A percentile compares a stretch with the other conserved stretches of the same genome.
Evolutionary conservation across 371 early-diverging fungal genomes (phyloP).

Genomic region (Apophysomyces ossiformis): DNA sequence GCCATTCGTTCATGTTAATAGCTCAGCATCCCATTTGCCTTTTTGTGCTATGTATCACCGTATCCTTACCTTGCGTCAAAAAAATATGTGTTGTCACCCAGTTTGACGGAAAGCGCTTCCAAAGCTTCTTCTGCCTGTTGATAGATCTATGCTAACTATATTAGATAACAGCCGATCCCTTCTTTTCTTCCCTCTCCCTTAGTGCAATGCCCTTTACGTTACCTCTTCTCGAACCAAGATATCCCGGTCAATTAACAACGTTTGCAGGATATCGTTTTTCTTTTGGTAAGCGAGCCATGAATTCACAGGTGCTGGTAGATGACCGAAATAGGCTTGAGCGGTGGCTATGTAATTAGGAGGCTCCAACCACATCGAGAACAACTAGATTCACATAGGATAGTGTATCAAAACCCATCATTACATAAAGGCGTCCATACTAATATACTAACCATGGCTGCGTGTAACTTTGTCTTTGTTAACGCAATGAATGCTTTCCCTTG

Average conservation of each 20-base stretch:
- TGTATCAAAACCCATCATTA: no score
- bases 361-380: constrained; percentile 55
- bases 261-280: constrained; percentile 39
- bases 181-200: background rate
- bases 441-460: constrained; percentile 46
- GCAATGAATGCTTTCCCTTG: constrained; percentile 49
- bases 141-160: constrained; percentile 49
- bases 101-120: constrained; percentile 57
- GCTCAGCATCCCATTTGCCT: background rate
- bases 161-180: background rate
- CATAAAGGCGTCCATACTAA: no score
- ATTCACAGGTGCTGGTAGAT: constrained; percentile 44
- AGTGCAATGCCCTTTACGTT: background rate
- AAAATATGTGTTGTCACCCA: constrained; percentile 57
- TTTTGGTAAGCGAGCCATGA: constrained; percentile 37
- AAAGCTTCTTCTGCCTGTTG: constrained; percentile 60
- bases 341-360: constrained; percentile 48
- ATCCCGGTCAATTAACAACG: constrained; percentile 43
- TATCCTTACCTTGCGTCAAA: constrained; percentile 54
- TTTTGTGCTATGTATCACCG: background rate
- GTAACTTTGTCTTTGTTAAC: constrained; percentile 43
- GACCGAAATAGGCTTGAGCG: constrained; percentile 42
- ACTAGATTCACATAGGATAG: constrained; percentile 19
- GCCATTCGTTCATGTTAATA: background rate
- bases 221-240: constrained; percentile 57